Evolutionary conservation across 331 rosid species (phyloP).

Genomic region (Pyracantha coccinea): DNA sequence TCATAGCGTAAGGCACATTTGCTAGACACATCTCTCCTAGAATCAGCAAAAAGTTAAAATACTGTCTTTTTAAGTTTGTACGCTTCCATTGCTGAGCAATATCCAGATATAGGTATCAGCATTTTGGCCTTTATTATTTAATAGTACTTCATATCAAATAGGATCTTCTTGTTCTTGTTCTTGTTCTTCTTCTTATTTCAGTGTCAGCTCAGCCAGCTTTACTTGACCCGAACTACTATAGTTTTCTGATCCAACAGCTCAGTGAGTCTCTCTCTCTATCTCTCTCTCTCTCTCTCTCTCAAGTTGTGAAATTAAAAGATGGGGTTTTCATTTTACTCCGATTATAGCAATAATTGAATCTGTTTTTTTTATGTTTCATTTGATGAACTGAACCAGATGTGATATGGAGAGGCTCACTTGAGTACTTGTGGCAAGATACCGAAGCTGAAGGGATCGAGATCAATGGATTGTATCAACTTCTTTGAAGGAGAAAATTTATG

Average conservation of each 20-base stretch:
- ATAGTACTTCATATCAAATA: conserved; percentile 8
- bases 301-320: not conserved
- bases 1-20: conserved; percentile 13
- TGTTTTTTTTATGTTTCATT: not conserved
- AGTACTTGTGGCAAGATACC: conserved; percentile 25
- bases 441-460: not conserved
- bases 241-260: not conserved
- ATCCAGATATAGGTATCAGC: conserved; percentile 34
- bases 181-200: not conserved
- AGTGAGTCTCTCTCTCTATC: conserved; percentile 13
- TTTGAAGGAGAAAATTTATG: conserved; percentile 33
- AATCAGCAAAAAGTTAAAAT: conserved; percentile 28
- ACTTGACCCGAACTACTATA: not conserved
- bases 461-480: conserved; percentile 22
- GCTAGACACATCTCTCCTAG: not conserved
- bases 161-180: conserved; percentile 2
- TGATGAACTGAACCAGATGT: not conserved
- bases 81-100: conserved; percentile 32
- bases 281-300: conserved; percentile 11
- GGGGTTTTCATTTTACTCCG: not conserved
- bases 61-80: conserved; percentile 26
- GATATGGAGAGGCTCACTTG: conserved; percentile 1
- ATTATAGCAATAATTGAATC: not conserved
- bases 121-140: conserved; percentile 8
- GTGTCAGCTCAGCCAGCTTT: conserved; percentile 2